Evolutionary conservation across 2,329 filamentous ascomycete genomes (phyloP).

Genomic region (Pseudogymnoascus sp.): DNA sequence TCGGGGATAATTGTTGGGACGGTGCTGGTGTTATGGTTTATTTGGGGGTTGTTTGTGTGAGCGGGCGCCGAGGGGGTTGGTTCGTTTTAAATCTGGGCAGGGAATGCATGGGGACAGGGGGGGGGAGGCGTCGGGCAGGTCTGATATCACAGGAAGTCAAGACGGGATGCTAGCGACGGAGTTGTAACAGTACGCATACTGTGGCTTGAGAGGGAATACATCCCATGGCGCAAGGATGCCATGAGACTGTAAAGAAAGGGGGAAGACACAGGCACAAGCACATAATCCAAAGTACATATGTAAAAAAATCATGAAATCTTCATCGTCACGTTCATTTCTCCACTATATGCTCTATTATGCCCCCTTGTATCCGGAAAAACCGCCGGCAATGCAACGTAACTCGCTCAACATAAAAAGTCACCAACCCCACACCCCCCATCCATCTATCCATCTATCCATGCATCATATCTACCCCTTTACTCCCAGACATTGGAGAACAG

Average conservation of each 20-base stretch:
- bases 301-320: conserved; percentile 9
- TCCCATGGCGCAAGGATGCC: neutral
- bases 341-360: conserved; percentile 5
- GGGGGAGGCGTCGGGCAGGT: neutral
- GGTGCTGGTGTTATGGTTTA: conserved; percentile 66
- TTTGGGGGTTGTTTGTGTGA: conserved; percentile 28
- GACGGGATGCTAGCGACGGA: neutral
- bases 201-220: neutral
- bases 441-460: neutral
- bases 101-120: too few relatives aligned
- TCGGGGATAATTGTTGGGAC: conserved; percentile 70
- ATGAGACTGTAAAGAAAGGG: neutral
- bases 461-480: conserved; percentile 35
- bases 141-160: conserved; percentile 2
- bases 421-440: neutral
- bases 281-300: neutral
- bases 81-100: neutral
- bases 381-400: conserved; percentile 8
- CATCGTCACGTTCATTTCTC: neutral
- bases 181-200: neutral
- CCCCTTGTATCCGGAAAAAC: neutral
- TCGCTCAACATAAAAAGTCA: conserved; percentile 5
- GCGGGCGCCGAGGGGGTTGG: neutral
- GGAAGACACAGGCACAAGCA: neutral
- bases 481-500: conserved; percentile 96